Evolutionary conservation across 768 basidiomycete genomes (phyloP).

Genomic region (Pulveroboletus ravenelii): DNA sequence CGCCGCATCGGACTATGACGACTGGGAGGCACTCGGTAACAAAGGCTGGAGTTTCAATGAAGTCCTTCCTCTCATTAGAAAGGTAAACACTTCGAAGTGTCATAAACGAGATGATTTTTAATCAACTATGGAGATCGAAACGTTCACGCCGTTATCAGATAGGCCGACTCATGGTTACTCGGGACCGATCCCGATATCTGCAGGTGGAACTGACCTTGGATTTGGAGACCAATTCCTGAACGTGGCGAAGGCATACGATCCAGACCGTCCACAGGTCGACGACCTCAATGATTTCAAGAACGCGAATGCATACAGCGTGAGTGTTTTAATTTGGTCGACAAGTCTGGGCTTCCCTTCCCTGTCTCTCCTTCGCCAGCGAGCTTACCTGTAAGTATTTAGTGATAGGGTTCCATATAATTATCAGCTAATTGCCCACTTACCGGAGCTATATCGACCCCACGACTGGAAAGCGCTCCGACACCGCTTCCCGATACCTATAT

Average conservation of each 20-base stretch:
- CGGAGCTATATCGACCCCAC: constrained; percentile 48
- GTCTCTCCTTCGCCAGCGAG: constrained; percentile 4
- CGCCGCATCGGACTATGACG: constrained; percentile 60
- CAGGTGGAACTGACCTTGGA: neutral
- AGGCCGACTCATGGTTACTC: constrained; percentile 35
- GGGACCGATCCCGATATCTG: constrained; percentile 29
- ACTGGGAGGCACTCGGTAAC: constrained; percentile 50
- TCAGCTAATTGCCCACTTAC: neutral
- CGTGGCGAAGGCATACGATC: constrained; percentile 44
- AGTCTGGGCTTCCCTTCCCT: neutral
- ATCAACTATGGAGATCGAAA: constrained; percentile 42
- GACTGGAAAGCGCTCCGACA: constrained; percentile 32
- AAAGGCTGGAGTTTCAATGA: constrained; percentile 57
- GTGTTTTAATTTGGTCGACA: constrained; percentile 1
- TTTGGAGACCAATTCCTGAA: constrained; percentile 42
- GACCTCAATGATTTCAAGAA: constrained; percentile 45
- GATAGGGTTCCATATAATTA: too few species aligned
- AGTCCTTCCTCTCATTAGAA: constrained; percentile 53
- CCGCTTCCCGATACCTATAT: constrained; percentile 37
- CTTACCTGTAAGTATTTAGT: constrained; percentile 12
- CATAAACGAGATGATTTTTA: constrained; percentile 25
- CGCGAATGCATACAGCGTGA: constrained; percentile 23
- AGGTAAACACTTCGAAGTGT: constrained; percentile 33
- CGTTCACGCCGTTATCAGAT: constrained; percentile 30
- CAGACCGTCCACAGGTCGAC: constrained; percentile 37